These are phyloP conservation scores for Solanum megistacrolobum DNA, from an alignment of 257 asterid species.

Conservation along the genomic window DNA sequence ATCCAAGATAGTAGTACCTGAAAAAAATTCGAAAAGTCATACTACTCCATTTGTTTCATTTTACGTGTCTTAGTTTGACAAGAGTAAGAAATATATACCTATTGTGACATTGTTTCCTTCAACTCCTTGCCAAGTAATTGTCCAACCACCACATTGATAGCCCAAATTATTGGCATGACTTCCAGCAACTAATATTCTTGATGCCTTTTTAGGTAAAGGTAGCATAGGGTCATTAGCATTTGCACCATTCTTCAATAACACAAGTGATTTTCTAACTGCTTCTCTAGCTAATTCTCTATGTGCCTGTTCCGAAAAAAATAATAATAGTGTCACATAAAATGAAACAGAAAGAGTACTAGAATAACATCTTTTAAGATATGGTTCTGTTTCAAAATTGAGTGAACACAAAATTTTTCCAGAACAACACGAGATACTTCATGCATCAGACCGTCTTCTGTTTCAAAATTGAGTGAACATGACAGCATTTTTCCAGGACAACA, in stretches of 20 bases:
- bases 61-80: not conserved
- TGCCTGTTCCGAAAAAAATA: not conserved
- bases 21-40: not conserved
- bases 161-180: conserved; percentile 43
- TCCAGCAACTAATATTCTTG: conserved; percentile 42
- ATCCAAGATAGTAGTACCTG: conserved; percentile 43
- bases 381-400: not conserved
- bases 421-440: not conserved
- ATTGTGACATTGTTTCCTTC: conserved; percentile 25
- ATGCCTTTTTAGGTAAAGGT: conserved; percentile 37
- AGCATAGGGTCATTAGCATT: conserved; percentile 19
- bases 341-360: not conserved
- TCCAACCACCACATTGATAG: conserved; percentile 52
- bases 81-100: conserved; percentile 5
- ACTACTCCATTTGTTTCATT: not conserved
- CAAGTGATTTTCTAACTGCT: conserved; percentile 50
- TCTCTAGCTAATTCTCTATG: conserved; percentile 48
- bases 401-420: not conserved
- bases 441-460: not conserved
- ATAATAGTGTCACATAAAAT: not conserved
- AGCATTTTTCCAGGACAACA: not conserved
- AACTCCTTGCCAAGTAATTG: conserved; percentile 46
- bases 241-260: conserved; percentile 39
- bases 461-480: not conserved
- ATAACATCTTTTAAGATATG: not conserved